Percentiles rank a stretch among this genome's conserved stretches.
Conservation (phyloP, 225 moss, liverwort and hornwort genomes). For the Rhytidiadelphus loreus region DNA sequence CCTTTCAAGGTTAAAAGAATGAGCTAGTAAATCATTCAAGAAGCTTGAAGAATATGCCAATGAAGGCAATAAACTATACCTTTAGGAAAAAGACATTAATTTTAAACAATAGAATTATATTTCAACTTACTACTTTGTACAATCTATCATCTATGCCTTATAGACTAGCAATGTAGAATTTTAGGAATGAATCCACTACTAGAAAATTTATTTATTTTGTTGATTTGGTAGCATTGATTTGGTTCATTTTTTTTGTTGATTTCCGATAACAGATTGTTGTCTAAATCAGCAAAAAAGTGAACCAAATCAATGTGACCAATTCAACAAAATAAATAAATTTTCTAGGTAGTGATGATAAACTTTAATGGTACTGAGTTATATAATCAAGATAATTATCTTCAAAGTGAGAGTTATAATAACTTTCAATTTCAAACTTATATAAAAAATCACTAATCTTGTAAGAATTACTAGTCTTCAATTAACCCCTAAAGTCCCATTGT, state of each 20-base stretch:
- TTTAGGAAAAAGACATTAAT: no score
- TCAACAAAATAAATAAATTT: no score
- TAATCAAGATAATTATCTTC: neutral
- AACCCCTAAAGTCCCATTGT: no score
- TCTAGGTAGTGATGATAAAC: no score
- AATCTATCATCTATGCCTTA: neutral
- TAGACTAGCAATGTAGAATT: neutral
- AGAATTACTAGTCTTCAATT: neutral
- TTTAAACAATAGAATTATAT: neutral
- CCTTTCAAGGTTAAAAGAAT: neutral
- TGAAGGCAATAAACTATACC: neutral
- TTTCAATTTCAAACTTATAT: neutral
- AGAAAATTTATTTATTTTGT: no score
- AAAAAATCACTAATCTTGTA: neutral
- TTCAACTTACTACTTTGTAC: neutral
- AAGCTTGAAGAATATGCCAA: neutral
- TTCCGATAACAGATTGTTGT: no score
- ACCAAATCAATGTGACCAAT: no score
- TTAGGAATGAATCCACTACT: no score
- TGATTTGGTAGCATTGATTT: no score
- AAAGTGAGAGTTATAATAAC: neutral
- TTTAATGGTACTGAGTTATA: rapidly evolving
- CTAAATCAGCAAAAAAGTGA: no score
- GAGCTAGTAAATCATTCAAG: no score
- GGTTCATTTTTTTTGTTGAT: no score